These are phyloP conservation scores for Penicillium manginii DNA, from an alignment of 495 filamentous ascomycete genomes.

Conservation along the genomic window DNA sequence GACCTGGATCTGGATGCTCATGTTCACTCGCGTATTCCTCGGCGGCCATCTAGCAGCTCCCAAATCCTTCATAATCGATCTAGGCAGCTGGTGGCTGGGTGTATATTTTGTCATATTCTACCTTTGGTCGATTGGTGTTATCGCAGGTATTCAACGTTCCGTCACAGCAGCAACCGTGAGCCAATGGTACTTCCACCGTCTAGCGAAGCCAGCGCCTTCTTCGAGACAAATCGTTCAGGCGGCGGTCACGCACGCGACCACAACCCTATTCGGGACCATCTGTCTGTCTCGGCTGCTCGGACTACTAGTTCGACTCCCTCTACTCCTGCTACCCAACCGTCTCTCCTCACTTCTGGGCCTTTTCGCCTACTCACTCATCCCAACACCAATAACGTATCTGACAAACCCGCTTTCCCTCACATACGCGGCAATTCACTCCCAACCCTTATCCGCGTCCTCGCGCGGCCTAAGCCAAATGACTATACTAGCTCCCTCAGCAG, in stretches of 20 bases:
- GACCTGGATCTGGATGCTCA: conserved; percentile 95
- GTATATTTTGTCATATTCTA: conserved; percentile 90
- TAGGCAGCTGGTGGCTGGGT: conserved; percentile 89
- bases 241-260: conserved; percentile 75
- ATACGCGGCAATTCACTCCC: conserved; percentile 91
- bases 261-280: conserved; percentile 90
- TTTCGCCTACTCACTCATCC: conserved; percentile 75
- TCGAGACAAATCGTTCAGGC: conserved; percentile 80
- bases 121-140: conserved; percentile 87
- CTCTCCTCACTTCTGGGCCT: conserved; percentile 63
- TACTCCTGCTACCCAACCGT: conserved; percentile 80
- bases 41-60: conserved; percentile 72
- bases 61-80: conserved; percentile 75
- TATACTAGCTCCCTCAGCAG: conserved; percentile 65
- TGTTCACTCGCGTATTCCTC: conserved; percentile 95
- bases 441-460: conserved; percentile 74
- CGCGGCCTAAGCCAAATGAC: conserved; percentile 76
- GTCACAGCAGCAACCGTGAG: conserved; percentile 94
- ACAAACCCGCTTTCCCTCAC: conserved; percentile 91
- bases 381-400: conserved; percentile 78
- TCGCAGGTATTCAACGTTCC: conserved; percentile 83
- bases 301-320: conserved; percentile 80
- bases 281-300: conserved; percentile 81
- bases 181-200: conserved; percentile 98
- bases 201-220: conserved; percentile 73